phyloP scores from a whole-genome alignment of 2,329 filamentous ascomycete genomes.

The Colletotrichum sp. region DNA sequence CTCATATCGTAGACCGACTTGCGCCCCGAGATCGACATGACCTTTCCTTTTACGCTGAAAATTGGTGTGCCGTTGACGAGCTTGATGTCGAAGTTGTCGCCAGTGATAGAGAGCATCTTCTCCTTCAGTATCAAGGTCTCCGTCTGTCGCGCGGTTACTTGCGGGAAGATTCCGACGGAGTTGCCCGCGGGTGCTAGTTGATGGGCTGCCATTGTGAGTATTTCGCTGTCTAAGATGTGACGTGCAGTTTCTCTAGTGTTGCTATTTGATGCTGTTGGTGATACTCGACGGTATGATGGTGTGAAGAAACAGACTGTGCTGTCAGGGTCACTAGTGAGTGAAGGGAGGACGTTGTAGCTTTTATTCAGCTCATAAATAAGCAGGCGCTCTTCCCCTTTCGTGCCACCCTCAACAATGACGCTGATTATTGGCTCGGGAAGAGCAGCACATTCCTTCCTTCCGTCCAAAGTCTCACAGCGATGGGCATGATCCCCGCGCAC shows the following conservation, averaged over 20 bases:
- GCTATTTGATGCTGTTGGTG: fast-evolving
- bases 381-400: neutral
- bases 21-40: slow-evolving; percentile 56
- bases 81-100: slow-evolving; percentile 69
- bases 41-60: slow-evolving; percentile 61
- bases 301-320: neutral
- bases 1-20: slow-evolving; percentile 61
- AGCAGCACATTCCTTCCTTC: neutral
- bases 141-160: slow-evolving; percentile 39
- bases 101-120: slow-evolving; percentile 64
- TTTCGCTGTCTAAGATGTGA: neutral
- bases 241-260: fast-evolving
- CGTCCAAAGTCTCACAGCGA: neutral
- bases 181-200: slow-evolving; percentile 32
- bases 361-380: neutral
- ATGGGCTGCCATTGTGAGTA: neutral
- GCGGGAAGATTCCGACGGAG: slow-evolving; percentile 44
- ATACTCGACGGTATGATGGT: fast-evolving
- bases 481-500: neutral
- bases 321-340: too few species aligned
- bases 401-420: neutral
- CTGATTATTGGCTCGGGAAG: neutral
- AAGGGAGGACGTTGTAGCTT: neutral
- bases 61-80: slow-evolving; percentile 57
- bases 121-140: slow-evolving; percentile 65